These are phyloP conservation scores for Venturia oleaginea DNA, from an alignment of 2,329 filamentous ascomycete genomes.

Conservation along the genomic window DNA sequence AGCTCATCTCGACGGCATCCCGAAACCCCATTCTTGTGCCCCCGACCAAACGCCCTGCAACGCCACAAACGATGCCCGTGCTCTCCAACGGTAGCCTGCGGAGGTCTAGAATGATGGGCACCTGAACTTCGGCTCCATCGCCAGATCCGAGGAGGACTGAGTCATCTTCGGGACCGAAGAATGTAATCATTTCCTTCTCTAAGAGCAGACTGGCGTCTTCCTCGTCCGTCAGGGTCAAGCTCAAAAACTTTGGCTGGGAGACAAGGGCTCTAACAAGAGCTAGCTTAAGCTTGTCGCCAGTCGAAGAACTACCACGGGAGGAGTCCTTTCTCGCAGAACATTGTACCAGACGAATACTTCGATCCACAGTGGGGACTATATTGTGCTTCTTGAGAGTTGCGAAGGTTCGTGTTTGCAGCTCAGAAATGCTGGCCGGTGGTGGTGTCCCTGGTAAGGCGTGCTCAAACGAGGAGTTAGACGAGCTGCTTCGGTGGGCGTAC, in stretches of 20 bases:
- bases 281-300: conserved; percentile 29
- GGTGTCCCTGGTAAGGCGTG: conserved; percentile 54
- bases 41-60: conserved; percentile 72
- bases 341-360: conserved; percentile 63
- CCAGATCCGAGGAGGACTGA: conserved; percentile 69
- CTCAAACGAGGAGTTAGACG: conserved; percentile 38
- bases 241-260: conserved; percentile 54
- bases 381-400: conserved; percentile 67
- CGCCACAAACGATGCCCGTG: conserved; percentile 89
- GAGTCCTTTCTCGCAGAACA: conserved; percentile 59
- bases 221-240: conserved; percentile 61
- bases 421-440: conserved; percentile 65
- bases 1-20: conserved; percentile 65
- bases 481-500: conserved; percentile 34
- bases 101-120: conserved; percentile 85
- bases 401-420: conserved; percentile 78
- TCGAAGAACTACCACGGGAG: conserved; percentile 20
- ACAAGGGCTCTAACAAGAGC: conserved; percentile 41
- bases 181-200: conserved; percentile 55
- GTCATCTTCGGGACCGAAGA: conserved; percentile 31
- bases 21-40: conserved; percentile 46
- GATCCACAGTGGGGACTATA: conserved; percentile 64
- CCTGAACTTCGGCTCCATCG: conserved; percentile 50
- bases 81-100: conserved; percentile 73
- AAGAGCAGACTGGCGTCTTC: conserved; percentile 67